Conservation (phyloP, 306 rosid species). For the Prunus davidiana region DNA sequence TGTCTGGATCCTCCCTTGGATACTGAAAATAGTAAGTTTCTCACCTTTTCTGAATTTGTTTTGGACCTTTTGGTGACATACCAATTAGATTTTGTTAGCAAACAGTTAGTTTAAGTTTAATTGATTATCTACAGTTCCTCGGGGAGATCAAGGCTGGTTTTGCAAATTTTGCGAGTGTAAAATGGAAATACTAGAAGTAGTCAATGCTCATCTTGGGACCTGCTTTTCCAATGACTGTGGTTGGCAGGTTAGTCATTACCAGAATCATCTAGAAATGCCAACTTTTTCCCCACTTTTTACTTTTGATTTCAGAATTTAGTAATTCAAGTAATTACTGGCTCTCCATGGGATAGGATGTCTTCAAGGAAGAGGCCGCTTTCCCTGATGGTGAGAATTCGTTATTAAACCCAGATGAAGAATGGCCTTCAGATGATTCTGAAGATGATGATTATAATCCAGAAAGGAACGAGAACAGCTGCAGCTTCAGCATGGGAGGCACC, state of each 20-base stretch:
- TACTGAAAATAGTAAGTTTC: slow-evolving; percentile 61
- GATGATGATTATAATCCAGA: slow-evolving; percentile 89
- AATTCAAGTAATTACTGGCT: slow-evolving; percentile 10
- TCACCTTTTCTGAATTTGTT: slow-evolving; percentile 17
- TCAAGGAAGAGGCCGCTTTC: slow-evolving; percentile 82
- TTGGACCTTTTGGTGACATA: slow-evolving; percentile 5
- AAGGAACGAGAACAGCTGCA: slow-evolving; percentile 48
- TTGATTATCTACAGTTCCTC: slow-evolving; percentile 53
- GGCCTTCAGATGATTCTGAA: slow-evolving; percentile 95
- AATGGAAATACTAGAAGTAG: slow-evolving; percentile 69
- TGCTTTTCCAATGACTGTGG: slow-evolving; percentile 57
- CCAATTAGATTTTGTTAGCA: slow-evolving; percentile 5
- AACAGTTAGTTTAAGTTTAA: slow-evolving; percentile 21
- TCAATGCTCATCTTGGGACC: slow-evolving; percentile 89
- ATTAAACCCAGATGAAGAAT: slow-evolving; percentile 64
- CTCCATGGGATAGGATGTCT: slow-evolving; percentile 54
- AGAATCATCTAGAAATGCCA: slow-evolving; percentile 5
- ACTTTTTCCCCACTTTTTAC: background rate
- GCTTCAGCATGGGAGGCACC: slow-evolving; percentile 37
- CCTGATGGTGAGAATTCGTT: slow-evolving; percentile 53
- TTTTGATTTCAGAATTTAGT: background rate
- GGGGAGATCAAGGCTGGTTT: slow-evolving; percentile 83
- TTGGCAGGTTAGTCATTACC: slow-evolving; percentile 67
- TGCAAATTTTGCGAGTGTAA: slow-evolving; percentile 83
- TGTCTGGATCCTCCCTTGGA: slow-evolving; percentile 86